Evolutionary conservation across 108 stramenopile species (phyloP).

Genomic region (Cafeteria roenbergensis): DNA sequence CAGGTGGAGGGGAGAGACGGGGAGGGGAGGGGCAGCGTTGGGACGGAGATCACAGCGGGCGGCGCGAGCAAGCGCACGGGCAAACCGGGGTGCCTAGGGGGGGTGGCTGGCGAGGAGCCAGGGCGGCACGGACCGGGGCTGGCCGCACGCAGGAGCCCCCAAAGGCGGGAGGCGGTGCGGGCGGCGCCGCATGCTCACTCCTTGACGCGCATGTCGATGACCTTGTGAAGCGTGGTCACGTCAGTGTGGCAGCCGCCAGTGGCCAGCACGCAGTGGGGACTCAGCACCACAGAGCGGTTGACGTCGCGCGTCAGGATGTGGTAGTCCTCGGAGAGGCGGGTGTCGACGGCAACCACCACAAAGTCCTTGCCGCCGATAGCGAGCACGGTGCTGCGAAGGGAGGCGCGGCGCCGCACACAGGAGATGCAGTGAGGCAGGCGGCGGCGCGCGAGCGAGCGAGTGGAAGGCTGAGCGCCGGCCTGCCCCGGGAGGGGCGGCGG

Average conservation of each 20-base stretch:
- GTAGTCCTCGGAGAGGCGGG: slow-evolving; percentile 74
- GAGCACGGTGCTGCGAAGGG: slow-evolving; percentile 45
- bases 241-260: slow-evolving; percentile 90
- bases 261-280: slow-evolving; percentile 67
- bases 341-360: slow-evolving; percentile 88
- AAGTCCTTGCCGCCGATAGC: slow-evolving; percentile 77
- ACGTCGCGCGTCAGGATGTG: slow-evolving; percentile 73
- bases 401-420: too few species aligned
- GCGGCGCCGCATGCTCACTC: background rate
- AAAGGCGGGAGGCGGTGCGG: too few species aligned
- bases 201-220: slow-evolving; percentile 53
- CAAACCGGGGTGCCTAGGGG: background rate
- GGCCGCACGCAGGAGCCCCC: background rate
- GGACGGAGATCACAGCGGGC: background rate
- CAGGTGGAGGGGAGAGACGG: slow-evolving; percentile 2
- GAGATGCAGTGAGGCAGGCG: too few species aligned
- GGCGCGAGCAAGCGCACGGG: background rate
- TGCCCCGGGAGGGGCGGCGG: too few species aligned
- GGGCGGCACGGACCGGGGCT: background rate
- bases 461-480: too few species aligned
- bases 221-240: slow-evolving; percentile 72
- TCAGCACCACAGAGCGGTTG: slow-evolving; percentile 39
- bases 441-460: too few species aligned
- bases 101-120: background rate
- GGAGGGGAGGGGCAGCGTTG: background rate